phyloP scores from a whole-genome alignment of 352 stramenopile genomes.

The Phytophthora constricta region DNA sequence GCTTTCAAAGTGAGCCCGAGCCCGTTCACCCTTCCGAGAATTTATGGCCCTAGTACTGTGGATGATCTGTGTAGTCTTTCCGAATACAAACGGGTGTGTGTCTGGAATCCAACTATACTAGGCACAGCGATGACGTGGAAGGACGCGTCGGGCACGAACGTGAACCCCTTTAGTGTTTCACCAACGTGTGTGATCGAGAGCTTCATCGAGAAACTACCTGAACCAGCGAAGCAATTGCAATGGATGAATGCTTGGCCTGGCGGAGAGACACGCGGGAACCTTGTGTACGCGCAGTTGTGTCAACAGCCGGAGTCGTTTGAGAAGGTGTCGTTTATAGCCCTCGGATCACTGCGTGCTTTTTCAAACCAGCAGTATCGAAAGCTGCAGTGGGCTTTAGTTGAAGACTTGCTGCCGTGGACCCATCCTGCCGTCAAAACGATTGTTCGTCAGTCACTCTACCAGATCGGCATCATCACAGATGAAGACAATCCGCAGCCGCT shows the following conservation, averaged over 20 bases:
- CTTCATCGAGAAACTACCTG: constrained; percentile 46
- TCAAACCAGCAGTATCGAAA: too few relatives aligned
- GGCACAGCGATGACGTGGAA: constrained; percentile 40
- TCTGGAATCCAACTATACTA: constrained; percentile 45
- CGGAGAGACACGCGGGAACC: constrained; percentile 45
- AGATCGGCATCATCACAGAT: constrained; percentile 50
- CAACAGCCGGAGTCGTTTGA: constrained; percentile 32
- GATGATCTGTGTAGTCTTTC: constrained; percentile 18
- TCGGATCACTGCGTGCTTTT: constrained; percentile 50
- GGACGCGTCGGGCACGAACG: constrained; percentile 10
- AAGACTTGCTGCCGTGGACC: constrained; percentile 52
- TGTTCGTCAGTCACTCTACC: constrained; percentile 55
- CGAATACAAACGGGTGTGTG: constrained; percentile 34
- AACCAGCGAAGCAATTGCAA: constrained; percentile 25
- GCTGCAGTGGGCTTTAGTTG: constrained; percentile 47
- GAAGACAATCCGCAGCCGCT: constrained; percentile 21
- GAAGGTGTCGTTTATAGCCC: constrained; percentile 32
- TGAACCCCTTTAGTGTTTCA: constrained; percentile 53
- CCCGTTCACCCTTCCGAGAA: constrained; percentile 24
- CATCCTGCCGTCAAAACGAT: constrained; percentile 41
- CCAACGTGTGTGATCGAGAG: constrained; percentile 22
- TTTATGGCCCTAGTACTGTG: constrained; percentile 15
- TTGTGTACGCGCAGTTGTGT: constrained; percentile 47
- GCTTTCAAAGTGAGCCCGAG: constrained; percentile 25
- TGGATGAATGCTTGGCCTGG: constrained; percentile 59